A percentile compares a stretch with the other conserved stretches of the same genome.
Conservation (phyloP, 371 early-diverging fungal species). For the Apophysomyces trapeziformis region DNA sequence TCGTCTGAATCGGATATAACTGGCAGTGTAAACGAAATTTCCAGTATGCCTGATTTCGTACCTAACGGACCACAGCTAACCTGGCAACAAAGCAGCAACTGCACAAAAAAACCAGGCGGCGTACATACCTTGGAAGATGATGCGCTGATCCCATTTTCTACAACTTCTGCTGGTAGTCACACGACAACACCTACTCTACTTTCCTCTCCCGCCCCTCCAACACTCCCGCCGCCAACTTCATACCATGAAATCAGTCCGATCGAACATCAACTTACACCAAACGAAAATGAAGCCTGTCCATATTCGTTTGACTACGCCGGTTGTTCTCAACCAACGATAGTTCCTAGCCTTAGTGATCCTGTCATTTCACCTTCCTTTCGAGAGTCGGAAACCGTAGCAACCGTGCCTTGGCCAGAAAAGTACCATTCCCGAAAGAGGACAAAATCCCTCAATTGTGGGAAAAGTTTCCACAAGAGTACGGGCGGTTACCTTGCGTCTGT, state of each 20-base stretch:
- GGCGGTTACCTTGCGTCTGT: neutral
- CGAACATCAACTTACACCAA: neutral
- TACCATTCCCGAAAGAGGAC: slow-evolving; percentile 2
- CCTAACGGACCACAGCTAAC: slow-evolving; percentile 1
- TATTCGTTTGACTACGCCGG: neutral
- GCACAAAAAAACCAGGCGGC: neutral
- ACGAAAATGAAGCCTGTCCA: neutral
- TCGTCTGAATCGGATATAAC: neutral
- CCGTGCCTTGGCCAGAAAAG: neutral
- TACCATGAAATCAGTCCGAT: neutral
- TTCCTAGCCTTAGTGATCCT: slow-evolving; percentile 1
- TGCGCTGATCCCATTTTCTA: neutral
- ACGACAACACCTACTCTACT: slow-evolving; percentile 2
- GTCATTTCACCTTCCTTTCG: neutral
- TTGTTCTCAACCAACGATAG: neutral
- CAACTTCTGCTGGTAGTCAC: slow-evolving; percentile 1
- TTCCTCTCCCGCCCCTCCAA: neutral
- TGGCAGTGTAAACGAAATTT: neutral
- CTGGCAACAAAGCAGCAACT: slow-evolving; percentile 2
- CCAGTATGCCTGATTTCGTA: neutral
- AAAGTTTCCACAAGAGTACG: neutral
- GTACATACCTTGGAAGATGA: neutral
- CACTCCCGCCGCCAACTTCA: neutral
- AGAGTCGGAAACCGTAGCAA: neutral
- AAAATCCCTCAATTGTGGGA: slow-evolving; percentile 2